A percentile compares a stretch with the other conserved stretches of the same genome.
Conservation (phyloP, 805 yeast species). For the Saturnispora bothae region DNA sequence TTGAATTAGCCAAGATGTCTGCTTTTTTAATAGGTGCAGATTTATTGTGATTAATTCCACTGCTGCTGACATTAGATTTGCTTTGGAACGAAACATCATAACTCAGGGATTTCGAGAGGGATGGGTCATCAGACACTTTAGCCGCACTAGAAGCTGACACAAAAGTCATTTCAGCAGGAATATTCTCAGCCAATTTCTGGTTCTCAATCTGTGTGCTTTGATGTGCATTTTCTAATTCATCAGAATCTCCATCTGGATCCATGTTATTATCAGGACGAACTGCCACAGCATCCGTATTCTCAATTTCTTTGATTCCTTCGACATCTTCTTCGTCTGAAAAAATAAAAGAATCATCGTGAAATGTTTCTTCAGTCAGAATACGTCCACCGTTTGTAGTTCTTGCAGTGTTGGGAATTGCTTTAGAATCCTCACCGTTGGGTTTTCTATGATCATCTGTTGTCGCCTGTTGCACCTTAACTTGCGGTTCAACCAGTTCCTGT, state of each 20-base stretch:
- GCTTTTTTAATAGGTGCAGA: slow-evolving; percentile 52
- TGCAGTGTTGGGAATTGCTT: too few relatives aligned
- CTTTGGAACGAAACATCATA: slow-evolving; percentile 50
- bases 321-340: slow-evolving; percentile 38
- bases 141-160: slow-evolving; percentile 60
- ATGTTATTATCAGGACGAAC: background rate
- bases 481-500: background rate
- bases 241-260: background rate
- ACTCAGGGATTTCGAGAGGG: slow-evolving; percentile 30
- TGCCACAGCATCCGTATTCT: background rate
- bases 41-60: slow-evolving; percentile 47
- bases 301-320: slow-evolving; percentile 10
- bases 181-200: slow-evolving; percentile 3
- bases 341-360: slow-evolving; percentile 41
- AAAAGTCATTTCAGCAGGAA: slow-evolving; percentile 30
- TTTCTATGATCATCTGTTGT: background rate
- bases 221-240: background rate
- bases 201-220: slow-evolving; percentile 6
- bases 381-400: background rate
- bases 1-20: background rate
- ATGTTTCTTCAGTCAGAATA: background rate
- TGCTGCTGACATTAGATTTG: slow-evolving; percentile 44
- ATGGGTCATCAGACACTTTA: slow-evolving; percentile 36
- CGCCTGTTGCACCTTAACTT: background rate
- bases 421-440: background rate